Conservation (phyloP, 768 basidiomycete species). For the Pleurotus salmoneostramineus region DNA sequence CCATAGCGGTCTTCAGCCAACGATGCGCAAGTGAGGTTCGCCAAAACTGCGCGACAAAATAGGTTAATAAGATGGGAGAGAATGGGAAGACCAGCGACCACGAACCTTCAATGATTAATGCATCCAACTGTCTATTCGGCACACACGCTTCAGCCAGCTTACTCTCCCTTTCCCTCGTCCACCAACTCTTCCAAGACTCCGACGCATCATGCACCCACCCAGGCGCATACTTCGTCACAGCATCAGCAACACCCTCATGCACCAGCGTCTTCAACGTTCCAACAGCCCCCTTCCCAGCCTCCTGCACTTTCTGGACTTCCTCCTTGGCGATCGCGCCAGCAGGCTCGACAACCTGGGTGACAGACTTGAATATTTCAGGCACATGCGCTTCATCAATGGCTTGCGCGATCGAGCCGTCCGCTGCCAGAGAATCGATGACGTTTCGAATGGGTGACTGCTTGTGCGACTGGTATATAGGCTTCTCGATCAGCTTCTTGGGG, state of each 20-base stretch:
- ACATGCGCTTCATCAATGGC: constrained; percentile 42
- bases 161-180: constrained; percentile 50
- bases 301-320: constrained; percentile 2
- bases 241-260: neutral
- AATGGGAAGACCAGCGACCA: constrained; percentile 8
- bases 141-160: constrained; percentile 50
- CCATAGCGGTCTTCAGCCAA: constrained; percentile 80
- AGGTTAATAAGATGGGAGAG: neutral
- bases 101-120: constrained; percentile 59
- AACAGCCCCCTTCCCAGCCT: neutral
- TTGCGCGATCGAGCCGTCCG: constrained; percentile 53
- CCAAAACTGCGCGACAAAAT: constrained; percentile 44
- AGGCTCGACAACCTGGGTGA: constrained; percentile 2
- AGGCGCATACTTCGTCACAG: constrained; percentile 24
- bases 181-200: constrained; percentile 41
- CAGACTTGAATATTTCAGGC: constrained; percentile 33
- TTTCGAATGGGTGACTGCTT: constrained; percentile 46
- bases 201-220: constrained; percentile 19
- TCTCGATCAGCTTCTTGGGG: constrained; percentile 36
- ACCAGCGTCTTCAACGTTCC: neutral
- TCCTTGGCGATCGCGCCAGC: constrained; percentile 1
- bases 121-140: constrained; percentile 60
- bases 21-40: constrained; percentile 66
- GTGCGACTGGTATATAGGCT: constrained; percentile 40
- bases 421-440: constrained; percentile 54